These are phyloP conservation scores for Raddia guianensis DNA, from an alignment of 176 grass and related monocot species.

Conservation along the genomic window DNA sequence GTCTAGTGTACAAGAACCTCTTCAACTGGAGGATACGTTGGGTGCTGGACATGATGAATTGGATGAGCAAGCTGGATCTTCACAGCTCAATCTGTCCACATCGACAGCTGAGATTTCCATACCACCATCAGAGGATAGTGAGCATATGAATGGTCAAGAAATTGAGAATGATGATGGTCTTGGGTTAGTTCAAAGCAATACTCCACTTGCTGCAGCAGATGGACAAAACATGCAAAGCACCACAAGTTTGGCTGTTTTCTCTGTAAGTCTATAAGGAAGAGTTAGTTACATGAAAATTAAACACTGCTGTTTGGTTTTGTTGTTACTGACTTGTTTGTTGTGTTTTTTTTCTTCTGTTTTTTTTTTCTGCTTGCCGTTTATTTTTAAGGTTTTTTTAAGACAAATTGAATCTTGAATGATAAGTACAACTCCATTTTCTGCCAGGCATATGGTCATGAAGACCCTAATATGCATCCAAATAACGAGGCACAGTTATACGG, in stretches of 20 bases:
- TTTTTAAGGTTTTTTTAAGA: conserved; percentile 9
- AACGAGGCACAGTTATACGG: conserved; percentile 48
- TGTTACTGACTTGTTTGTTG: neutral
- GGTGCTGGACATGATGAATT: conserved; percentile 40
- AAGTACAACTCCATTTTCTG: conserved; percentile 5
- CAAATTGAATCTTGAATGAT: conserved; percentile 11
- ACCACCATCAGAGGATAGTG: conserved; percentile 47
- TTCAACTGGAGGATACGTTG: conserved; percentile 41
- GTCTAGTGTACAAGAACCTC: conserved; percentile 53
- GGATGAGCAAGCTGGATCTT: conserved; percentile 58
- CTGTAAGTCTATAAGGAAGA: conserved; percentile 47
- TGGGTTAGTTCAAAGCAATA: conserved; percentile 65
- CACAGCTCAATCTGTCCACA: conserved; percentile 43
- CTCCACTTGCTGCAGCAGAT: conserved; percentile 48
- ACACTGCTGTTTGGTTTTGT: neutral
- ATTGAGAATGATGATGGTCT: conserved; percentile 66
- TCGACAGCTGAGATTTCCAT: conserved; percentile 48
- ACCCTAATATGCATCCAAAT: conserved; percentile 47
- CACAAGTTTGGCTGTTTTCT: conserved; percentile 53
- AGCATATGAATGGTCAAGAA: conserved; percentile 46
- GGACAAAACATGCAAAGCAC: conserved; percentile 47
- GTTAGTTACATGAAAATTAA: neutral
- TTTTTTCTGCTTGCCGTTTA: neutral
- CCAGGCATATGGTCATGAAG: conserved; percentile 52
- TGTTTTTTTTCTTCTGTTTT: neutral